Percentiles rank a stretch among this genome's conserved stretches.
Conservation (phyloP, 2,329 filamentous ascomycete genomes). For the Arthrobotrys sphaeroides region DNA sequence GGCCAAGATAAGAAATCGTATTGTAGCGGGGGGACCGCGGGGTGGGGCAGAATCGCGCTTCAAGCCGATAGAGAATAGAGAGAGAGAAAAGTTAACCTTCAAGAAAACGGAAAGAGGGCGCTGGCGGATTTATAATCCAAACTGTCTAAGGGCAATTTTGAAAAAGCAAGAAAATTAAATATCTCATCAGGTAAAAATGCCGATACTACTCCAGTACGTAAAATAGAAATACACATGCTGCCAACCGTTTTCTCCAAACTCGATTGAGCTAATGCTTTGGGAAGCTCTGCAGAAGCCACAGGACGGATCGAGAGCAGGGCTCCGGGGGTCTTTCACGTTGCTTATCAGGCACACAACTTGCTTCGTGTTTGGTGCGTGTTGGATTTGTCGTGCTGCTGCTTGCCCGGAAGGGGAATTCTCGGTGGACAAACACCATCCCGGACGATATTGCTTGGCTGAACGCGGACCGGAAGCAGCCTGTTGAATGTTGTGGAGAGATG, state of each 20-base stretch:
- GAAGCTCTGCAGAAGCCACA: background rate
- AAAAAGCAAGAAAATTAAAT: slow-evolving; percentile 11
- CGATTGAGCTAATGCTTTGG: background rate
- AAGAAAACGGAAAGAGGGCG: background rate
- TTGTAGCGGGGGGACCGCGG: background rate
- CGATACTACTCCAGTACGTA: no score
- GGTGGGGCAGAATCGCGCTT: background rate
- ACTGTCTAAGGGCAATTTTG: background rate
- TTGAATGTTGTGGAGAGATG: no score
- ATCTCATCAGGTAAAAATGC: background rate
- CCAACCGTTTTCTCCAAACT: background rate
- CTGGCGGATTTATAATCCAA: background rate
- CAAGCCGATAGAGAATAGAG: background rate
- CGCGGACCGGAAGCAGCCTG: no score
- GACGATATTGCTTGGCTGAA: no score
- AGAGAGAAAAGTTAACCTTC: background rate
- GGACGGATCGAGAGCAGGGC: background rate
- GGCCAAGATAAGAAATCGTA: background rate
- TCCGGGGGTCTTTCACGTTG: no score
- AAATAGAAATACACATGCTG: background rate
- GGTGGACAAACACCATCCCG: slow-evolving; percentile 5
- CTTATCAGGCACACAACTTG: background rate
- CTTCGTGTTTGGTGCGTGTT: slow-evolving; percentile 12
- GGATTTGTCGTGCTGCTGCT: slow-evolving; percentile 10
- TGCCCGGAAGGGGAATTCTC: slow-evolving; percentile 9